Percentiles rank a stretch among this genome's conserved stretches.
Conservation (phyloP, 2,329 filamentous ascomycete genomes). For the Bimuria novae-zelandiae region DNA sequence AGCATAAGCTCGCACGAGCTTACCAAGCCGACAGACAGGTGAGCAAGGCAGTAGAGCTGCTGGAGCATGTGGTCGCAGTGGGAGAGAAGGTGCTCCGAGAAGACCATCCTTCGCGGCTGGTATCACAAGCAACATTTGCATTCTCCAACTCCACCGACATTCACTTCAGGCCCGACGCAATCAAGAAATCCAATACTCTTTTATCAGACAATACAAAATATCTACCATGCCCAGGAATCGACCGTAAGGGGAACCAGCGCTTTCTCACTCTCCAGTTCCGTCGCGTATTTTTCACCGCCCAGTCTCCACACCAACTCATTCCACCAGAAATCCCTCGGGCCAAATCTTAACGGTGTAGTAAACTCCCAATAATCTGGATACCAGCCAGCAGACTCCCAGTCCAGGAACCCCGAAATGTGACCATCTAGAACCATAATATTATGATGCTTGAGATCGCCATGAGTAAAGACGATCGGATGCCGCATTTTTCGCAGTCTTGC, state of each 20-base stretch:
- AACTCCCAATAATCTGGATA: slow-evolving; percentile 33
- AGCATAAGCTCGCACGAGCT: too few relatives aligned
- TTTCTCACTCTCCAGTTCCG: slow-evolving; percentile 20
- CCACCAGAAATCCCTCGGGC: slow-evolving; percentile 20
- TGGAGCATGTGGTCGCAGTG: too few relatives aligned
- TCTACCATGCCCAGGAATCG: slow-evolving; percentile 21
- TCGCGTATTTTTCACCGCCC: slow-evolving; percentile 14
- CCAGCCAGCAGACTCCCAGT: slow-evolving; percentile 30
- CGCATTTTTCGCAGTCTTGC: slow-evolving; percentile 24
- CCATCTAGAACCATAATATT: slow-evolving; percentile 28
- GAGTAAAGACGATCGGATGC: slow-evolving; percentile 32
- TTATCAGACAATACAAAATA: neutral
- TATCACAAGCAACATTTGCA: too few relatives aligned
- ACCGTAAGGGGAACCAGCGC: slow-evolving; percentile 22
- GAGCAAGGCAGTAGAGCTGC: too few relatives aligned
- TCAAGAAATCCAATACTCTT: too few relatives aligned
- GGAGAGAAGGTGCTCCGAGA: too few relatives aligned
- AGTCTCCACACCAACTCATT: slow-evolving; percentile 17
- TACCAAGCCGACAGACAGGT: too few relatives aligned
- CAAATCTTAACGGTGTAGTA: slow-evolving; percentile 19
- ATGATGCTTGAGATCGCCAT: slow-evolving; percentile 27
- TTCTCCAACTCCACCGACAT: too few relatives aligned
- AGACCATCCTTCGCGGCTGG: too few relatives aligned
- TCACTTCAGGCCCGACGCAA: too few relatives aligned
- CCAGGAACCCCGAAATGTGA: slow-evolving; percentile 22